Evolutionary conservation across 495 filamentous ascomycete genomes (phyloP).

Genomic region (Durotheca rogersii): DNA sequence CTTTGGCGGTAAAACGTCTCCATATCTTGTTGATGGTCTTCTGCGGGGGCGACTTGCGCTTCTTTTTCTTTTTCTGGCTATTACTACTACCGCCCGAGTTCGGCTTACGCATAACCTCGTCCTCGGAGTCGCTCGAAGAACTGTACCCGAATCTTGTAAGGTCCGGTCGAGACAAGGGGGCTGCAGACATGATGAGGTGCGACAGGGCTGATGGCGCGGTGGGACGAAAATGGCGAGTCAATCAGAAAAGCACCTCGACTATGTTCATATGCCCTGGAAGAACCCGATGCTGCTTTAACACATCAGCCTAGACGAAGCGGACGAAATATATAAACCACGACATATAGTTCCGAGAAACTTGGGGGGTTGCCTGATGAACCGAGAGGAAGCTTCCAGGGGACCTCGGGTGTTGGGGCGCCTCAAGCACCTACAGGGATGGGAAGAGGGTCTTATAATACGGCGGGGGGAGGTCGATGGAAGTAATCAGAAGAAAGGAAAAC

Average conservation of each 20-base stretch:
- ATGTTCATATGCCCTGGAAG: no score
- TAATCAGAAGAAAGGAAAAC: constrained; percentile 10
- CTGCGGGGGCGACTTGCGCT: constrained; percentile 67
- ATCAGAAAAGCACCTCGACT: neutral
- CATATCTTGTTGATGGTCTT: constrained; percentile 76
- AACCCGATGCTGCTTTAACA: no score
- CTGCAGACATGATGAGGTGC: constrained; percentile 14
- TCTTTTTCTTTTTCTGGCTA: constrained; percentile 52
- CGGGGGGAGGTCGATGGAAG: constrained; percentile 1
- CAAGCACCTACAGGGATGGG: neutral
- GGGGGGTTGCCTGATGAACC: no score
- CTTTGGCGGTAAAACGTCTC: constrained; percentile 70
- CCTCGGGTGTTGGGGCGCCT: no score
- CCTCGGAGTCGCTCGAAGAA: constrained; percentile 38
- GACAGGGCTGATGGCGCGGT: neutral
- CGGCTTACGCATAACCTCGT: constrained; percentile 34
- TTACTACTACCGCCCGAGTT: constrained; percentile 17
- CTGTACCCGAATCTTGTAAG: constrained; percentile 38
- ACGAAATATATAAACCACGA: no score
- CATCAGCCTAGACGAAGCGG: neutral
- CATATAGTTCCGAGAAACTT: no score
- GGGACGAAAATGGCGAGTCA: neutral
- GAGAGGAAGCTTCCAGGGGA: no score
- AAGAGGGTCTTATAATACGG: constrained; percentile 11
- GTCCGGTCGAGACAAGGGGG: constrained; percentile 5